These are phyloP conservation scores for Coccomyxa subellipsoidea DNA, from an alignment of 163 green algal genomes.

Conservation along the genomic window DNA sequence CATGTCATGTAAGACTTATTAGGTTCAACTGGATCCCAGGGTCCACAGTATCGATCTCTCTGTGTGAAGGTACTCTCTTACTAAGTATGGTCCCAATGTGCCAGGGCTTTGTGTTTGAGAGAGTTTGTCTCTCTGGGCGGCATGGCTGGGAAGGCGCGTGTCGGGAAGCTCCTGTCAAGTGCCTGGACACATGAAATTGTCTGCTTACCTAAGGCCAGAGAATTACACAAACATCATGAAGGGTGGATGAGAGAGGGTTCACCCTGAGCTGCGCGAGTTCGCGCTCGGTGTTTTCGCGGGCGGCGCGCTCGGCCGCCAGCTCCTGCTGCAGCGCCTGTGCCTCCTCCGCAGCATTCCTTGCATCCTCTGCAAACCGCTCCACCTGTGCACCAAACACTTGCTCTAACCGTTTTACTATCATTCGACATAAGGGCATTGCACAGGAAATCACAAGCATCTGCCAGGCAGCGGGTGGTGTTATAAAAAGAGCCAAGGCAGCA, in stretches of 20 bases:
- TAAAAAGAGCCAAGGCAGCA: neutral
- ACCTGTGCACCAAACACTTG: neutral
- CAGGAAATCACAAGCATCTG: neutral
- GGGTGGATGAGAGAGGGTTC: neutral
- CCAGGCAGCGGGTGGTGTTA: too few species aligned
- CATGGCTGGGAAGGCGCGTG: too few species aligned
- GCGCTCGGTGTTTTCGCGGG: neutral
- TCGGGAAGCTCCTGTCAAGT: too few species aligned
- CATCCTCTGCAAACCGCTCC: neutral
- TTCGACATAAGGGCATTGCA: neutral
- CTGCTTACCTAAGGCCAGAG: too few species aligned
- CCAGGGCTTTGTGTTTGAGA: too few species aligned
- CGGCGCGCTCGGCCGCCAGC: neutral
- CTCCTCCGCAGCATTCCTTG: neutral
- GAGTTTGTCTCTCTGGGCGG: too few species aligned
- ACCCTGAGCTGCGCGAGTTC: neutral
- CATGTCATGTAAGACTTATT: neutral
- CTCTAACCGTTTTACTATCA: neutral
- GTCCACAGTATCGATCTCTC: too few species aligned
- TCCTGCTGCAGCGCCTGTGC: neutral
- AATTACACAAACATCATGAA: neutral
- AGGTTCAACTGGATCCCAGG: neutral
- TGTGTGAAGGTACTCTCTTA: too few species aligned
- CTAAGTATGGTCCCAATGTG: too few species aligned
- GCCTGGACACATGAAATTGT: too few species aligned